phyloP scores from a whole-genome alignment of 2,329 filamentous ascomycete species.

The Fusarium beomiforme region DNA sequence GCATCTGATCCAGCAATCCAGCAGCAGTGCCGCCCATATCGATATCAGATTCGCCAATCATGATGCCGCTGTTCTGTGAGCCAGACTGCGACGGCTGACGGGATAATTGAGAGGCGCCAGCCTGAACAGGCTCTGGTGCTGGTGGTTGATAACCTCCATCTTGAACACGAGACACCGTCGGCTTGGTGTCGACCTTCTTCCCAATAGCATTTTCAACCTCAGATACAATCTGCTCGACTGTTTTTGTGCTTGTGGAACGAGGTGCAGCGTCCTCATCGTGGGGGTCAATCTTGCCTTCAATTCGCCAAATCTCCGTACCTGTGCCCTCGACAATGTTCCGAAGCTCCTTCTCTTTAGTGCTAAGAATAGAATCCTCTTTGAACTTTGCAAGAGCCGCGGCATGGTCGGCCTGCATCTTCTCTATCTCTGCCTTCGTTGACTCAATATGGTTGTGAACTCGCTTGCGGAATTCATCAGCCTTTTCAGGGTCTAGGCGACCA shows the following conservation, averaged over 20 bases:
- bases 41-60: slow-evolving; percentile 69
- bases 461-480: slow-evolving; percentile 85
- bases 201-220: slow-evolving; percentile 79
- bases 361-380: slow-evolving; percentile 74
- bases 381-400: slow-evolving; percentile 79
- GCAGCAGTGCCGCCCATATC: slow-evolving; percentile 73
- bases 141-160: slow-evolving; percentile 80
- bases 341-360: slow-evolving; percentile 79
- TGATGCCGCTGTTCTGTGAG: slow-evolving; percentile 65
- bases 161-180: slow-evolving; percentile 75
- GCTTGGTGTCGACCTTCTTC: slow-evolving; percentile 71
- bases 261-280: slow-evolving; percentile 57
- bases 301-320: slow-evolving; percentile 69
- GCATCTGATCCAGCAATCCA: slow-evolving; percentile 75
- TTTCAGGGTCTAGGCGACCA: slow-evolving; percentile 73
- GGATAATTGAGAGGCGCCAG: slow-evolving; percentile 54
- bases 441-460: slow-evolving; percentile 78
- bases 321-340: slow-evolving; percentile 70
- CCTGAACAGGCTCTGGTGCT: slow-evolving; percentile 55
- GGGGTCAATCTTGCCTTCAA: slow-evolving; percentile 66
- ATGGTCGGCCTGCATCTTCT: slow-evolving; percentile 84
- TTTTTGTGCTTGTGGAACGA: slow-evolving; percentile 57
- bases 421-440: slow-evolving; percentile 82
- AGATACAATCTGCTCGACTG: slow-evolving; percentile 77
- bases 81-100: slow-evolving; percentile 64